Evolutionary conservation across 371 early-diverging fungal genomes (phyloP).

Genomic region (Entomophthora muscae): DNA sequence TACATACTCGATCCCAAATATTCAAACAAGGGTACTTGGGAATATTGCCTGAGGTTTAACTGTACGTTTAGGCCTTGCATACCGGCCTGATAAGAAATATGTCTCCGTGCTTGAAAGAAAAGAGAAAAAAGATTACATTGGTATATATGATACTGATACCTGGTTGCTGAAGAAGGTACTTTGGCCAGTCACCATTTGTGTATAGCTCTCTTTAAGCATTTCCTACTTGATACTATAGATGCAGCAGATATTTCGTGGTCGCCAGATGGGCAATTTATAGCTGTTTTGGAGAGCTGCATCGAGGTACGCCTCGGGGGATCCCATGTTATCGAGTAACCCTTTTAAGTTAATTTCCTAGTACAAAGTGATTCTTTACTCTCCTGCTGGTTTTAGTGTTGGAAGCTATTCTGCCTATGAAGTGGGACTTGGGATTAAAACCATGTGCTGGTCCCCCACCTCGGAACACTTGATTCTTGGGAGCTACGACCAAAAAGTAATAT

Average conservation of each 20-base stretch:
- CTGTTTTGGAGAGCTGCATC: constrained; percentile 43
- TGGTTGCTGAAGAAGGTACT: constrained; percentile 34
- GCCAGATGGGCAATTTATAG: constrained; percentile 58
- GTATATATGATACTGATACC: constrained; percentile 36
- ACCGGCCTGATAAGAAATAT: constrained; percentile 44
- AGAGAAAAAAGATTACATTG: constrained; percentile 48
- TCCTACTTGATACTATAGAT: constrained; percentile 47
- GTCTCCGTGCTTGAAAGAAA: constrained; percentile 35
- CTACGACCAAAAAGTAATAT: constrained; percentile 48
- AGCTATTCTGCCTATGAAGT: constrained; percentile 31
- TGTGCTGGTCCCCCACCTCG: constrained; percentile 51
- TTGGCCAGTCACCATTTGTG: constrained; percentile 13
- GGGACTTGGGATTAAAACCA: constrained; percentile 49
- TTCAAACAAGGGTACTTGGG: constrained; percentile 22
- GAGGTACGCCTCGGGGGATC: constrained; percentile 25
- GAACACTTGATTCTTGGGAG: constrained; percentile 63
- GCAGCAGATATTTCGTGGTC: constrained; percentile 57
- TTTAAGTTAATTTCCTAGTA: constrained; percentile 28
- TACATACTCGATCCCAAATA: constrained; percentile 47
- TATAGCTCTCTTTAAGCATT: constrained; percentile 19
- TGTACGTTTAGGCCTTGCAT: constrained; percentile 24
- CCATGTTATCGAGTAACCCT: no score
- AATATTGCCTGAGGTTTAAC: background rate
- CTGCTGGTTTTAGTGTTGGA: constrained; percentile 37
- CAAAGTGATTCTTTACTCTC: constrained; percentile 38